A percentile compares a stretch with the other conserved stretches of the same genome.
phyloP scores from a whole-genome alignment of 2,329 filamentous ascomycete species.

The Neonectria coccinea region DNA sequence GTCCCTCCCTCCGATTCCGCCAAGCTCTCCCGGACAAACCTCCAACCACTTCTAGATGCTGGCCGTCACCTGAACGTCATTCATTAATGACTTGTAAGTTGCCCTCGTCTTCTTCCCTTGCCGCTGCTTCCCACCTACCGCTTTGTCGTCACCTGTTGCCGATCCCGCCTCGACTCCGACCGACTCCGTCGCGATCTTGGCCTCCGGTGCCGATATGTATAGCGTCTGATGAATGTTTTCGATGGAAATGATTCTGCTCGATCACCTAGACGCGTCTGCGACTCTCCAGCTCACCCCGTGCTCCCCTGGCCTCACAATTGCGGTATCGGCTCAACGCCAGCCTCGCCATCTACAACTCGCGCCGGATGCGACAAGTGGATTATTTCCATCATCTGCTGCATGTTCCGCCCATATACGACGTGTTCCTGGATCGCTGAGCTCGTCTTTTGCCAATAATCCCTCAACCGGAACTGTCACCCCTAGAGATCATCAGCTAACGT shows the following conservation, averaged over 20 bases:
- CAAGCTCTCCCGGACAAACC: slow-evolving; percentile 41
- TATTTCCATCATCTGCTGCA: slow-evolving; percentile 47
- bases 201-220: slow-evolving; percentile 43
- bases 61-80: slow-evolving; percentile 54
- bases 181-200: slow-evolving; percentile 51
- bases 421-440: slow-evolving; percentile 48
- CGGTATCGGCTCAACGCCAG: slow-evolving; percentile 56
- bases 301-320: slow-evolving; percentile 56
- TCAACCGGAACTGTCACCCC: slow-evolving; percentile 31
- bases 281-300: slow-evolving; percentile 36
- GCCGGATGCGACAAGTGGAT: slow-evolving; percentile 58
- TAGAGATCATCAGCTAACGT: slow-evolving; percentile 50
- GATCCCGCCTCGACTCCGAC: slow-evolving; percentile 51
- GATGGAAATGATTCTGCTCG: slow-evolving; percentile 53
- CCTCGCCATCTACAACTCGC: slow-evolving; percentile 61
- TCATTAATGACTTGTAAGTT: slow-evolving; percentile 66
- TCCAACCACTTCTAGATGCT: slow-evolving; percentile 42
- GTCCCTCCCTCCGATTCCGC: slow-evolving; percentile 44
- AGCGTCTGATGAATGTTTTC: slow-evolving; percentile 42
- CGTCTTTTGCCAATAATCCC: slow-evolving; percentile 38
- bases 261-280: slow-evolving; percentile 48
- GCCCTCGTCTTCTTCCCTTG: slow-evolving; percentile 44
- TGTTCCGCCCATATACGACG: slow-evolving; percentile 31
- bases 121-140: slow-evolving; percentile 48
- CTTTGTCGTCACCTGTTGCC: slow-evolving; percentile 52